These are phyloP conservation scores for Juglanconis oblonga DNA, from an alignment of 2,329 filamentous ascomycete species.

Conservation along the genomic window DNA sequence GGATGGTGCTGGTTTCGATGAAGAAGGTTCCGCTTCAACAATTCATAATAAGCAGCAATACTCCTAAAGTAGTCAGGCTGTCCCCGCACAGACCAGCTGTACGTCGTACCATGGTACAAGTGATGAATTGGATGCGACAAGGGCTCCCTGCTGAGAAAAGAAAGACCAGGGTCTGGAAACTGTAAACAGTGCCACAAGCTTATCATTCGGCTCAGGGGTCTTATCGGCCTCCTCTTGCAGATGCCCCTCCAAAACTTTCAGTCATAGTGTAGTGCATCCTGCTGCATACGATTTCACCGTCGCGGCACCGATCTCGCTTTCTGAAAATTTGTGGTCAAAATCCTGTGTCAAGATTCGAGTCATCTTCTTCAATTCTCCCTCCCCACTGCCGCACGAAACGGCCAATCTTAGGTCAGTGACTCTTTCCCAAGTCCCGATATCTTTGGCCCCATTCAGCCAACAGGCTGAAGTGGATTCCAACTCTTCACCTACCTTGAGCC, in stretches of 20 bases:
- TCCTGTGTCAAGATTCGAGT: not conserved
- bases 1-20: too few relatives aligned
- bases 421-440: constrained; percentile 1
- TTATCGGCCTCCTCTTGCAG: constrained; percentile 1
- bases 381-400: not conserved
- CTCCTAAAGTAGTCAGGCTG: not conserved
- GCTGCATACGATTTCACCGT: not conserved
- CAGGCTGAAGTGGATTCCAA: not conserved
- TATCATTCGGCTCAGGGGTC: constrained; percentile 2
- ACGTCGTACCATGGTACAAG: not conserved
- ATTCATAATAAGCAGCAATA: not conserved
- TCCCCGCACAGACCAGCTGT: constrained; percentile 1
- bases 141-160: not conserved
- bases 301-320: constrained; percentile 18
- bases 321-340: constrained; percentile 12
- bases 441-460: not conserved
- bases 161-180: not conserved
- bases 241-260: too few relatives aligned
- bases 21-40: too few relatives aligned
- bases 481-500: not conserved
- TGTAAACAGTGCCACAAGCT: constrained; percentile 1
- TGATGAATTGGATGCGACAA: not conserved
- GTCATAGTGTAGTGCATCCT: not conserved
- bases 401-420: not conserved
- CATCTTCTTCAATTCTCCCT: not conserved